phyloP scores from a whole-genome alignment of 805 yeast species.

The Ogataea pilisensis region DNA sequence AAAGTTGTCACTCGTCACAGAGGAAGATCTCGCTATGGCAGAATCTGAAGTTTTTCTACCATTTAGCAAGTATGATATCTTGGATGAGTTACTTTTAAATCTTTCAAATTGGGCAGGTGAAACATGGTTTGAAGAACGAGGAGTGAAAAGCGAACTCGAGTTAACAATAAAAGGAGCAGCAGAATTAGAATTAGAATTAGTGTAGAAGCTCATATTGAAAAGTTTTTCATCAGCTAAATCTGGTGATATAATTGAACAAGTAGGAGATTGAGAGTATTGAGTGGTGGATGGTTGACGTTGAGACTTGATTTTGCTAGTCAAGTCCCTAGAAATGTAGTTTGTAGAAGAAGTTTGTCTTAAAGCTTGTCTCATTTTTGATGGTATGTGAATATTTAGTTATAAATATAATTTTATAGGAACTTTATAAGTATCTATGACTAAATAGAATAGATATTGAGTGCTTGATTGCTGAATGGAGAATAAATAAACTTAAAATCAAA shows the following conservation, averaged over 20 bases:
- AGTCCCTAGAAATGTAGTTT: constrained; percentile 9
- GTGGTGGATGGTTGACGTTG: constrained; percentile 5
- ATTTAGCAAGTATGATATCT: constrained; percentile 12
- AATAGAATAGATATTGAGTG: too few species aligned
- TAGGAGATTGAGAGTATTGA: neutral
- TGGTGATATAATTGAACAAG: constrained; percentile 7
- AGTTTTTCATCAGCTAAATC: constrained; percentile 14
- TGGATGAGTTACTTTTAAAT: constrained; percentile 14
- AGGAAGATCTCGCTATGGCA: neutral
- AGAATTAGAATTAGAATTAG: neutral
- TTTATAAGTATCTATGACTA: neutral
- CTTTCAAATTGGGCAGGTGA: constrained; percentile 26
- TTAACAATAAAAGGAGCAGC: neutral
- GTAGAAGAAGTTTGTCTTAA: constrained; percentile 9
- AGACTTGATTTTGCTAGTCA: constrained; percentile 5
- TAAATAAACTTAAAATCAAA: too few species aligned
- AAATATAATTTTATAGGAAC: neutral
- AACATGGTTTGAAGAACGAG: neutral
- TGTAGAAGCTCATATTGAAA: constrained; percentile 5
- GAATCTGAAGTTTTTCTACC: neutral
- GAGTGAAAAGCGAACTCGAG: constrained; percentile 1
- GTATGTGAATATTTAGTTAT: neutral
- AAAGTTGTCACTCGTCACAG: constrained; percentile 7
- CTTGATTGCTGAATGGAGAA: too few species aligned
- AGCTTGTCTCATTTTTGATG: constrained; percentile 14